phyloP scores from a whole-genome alignment of 169 alveolate species.

The Besnoitia besnoiti region DNA sequence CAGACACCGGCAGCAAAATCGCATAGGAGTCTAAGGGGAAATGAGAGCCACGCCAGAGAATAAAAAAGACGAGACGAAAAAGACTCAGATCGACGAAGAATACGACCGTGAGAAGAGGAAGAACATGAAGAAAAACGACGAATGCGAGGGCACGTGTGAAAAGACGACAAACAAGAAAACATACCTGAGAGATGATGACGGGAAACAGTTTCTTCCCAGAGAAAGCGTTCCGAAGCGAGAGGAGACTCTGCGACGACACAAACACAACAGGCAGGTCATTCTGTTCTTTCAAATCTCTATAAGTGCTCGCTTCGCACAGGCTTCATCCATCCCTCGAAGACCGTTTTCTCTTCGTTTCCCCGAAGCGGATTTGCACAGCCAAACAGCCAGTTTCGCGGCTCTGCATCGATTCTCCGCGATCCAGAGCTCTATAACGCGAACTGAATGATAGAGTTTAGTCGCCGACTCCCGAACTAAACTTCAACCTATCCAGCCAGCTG shows the following conservation, averaged over 20 bases:
- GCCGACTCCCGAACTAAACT: no score
- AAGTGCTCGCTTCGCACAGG: no score
- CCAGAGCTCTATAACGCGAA: no score
- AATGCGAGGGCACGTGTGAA: no score
- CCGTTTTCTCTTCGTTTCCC: no score
- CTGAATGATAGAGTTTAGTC: no score
- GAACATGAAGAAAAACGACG: neutral
- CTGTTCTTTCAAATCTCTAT: no score
- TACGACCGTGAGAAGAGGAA: neutral
- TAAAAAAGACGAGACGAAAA: neutral
- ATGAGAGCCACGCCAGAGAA: neutral
- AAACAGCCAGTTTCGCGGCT: no score
- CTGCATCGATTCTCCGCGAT: no score
- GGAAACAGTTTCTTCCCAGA: neutral
- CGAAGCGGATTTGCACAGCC: no score
- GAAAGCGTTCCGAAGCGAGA: neutral
- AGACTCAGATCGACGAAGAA: neutral
- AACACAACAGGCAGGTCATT: neutral
- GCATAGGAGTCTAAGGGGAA: neutral
- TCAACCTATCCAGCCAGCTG: no score
- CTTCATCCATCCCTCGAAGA: no score
- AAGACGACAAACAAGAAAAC: neutral
- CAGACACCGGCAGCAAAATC: neutral
- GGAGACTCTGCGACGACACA: neutral
- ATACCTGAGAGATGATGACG: conserved; percentile 26